Evolutionary conservation across 371 early-diverging fungal species (phyloP).

Genomic region (Mucor mucedo): DNA sequence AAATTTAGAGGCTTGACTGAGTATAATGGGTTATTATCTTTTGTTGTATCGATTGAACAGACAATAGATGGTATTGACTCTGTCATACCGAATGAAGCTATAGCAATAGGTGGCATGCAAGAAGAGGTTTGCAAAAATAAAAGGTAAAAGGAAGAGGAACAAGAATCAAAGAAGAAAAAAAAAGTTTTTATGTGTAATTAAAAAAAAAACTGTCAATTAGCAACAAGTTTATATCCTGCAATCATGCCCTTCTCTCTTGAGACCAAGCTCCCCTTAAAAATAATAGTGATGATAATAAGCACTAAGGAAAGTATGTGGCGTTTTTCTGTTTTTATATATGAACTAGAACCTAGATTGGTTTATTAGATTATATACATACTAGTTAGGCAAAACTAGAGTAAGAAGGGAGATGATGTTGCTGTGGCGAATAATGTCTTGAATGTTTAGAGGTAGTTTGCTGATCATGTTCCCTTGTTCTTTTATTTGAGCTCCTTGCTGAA

Average conservation of each 20-base stretch:
- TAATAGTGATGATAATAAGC: background rate
- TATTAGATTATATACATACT: too few species aligned
- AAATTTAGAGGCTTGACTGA: slow-evolving; percentile 10
- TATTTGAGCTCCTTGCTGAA: background rate
- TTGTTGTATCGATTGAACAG: background rate
- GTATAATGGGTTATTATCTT: background rate
- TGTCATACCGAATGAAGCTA: background rate
- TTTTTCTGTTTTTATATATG: background rate
- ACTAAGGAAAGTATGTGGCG: slow-evolving; percentile 6
- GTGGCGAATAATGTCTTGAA: background rate
- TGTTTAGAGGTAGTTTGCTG: background rate
- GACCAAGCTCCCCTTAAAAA: background rate
- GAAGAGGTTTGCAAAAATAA: background rate
- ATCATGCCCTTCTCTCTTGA: slow-evolving; percentile 12
- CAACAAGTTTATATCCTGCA: slow-evolving; percentile 8
- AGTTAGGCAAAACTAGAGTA: slow-evolving; percentile 1
- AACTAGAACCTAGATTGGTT: background rate
- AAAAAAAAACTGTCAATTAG: slow-evolving; percentile 14
- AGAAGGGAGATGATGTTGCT: background rate
- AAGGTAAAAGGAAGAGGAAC: background rate
- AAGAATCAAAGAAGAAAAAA: background rate
- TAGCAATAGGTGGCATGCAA: background rate
- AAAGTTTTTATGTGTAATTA: background rate
- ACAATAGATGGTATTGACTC: background rate
- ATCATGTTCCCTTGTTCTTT: slow-evolving; percentile 7